Percentiles rank a stretch among this genome's conserved stretches.
Evolutionary conservation across 2,329 filamentous ascomycete species (phyloP).

Genomic region (Neurospora crassa): DNA sequence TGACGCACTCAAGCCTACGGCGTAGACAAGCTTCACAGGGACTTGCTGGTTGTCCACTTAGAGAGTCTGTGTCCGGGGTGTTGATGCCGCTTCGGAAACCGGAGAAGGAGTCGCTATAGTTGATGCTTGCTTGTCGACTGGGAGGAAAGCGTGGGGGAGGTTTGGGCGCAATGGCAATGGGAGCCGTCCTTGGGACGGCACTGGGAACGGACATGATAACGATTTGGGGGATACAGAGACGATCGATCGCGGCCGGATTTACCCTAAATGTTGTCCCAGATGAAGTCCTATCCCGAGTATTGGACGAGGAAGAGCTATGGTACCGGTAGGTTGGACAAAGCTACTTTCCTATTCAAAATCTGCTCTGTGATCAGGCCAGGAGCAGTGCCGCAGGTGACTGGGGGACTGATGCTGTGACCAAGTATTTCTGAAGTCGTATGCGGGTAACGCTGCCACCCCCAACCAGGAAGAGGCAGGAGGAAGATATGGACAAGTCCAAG

Average conservation of each 20-base stretch:
- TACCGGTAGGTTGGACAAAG: not conserved
- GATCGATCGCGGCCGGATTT: slow-evolving; percentile 6
- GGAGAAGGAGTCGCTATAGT: slow-evolving; percentile 39
- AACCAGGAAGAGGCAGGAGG: not conserved
- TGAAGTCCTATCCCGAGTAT: not conserved
- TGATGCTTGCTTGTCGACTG: slow-evolving; percentile 38
- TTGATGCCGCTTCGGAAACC: slow-evolving; percentile 42
- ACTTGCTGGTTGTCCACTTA: slow-evolving; percentile 27
- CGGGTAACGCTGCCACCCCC: not conserved
- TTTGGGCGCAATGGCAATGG: slow-evolving; percentile 57
- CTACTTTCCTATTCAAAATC: not conserved
- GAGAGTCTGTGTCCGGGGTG: slow-evolving; percentile 41
- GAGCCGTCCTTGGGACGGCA: slow-evolving; percentile 49
- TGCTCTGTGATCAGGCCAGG: not conserved
- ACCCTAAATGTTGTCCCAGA: slow-evolving; percentile 5
- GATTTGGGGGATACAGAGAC: slow-evolving; percentile 17
- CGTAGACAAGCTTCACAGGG: slow-evolving; percentile 67
- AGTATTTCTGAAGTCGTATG: not conserved
- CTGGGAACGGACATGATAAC: slow-evolving; percentile 43
- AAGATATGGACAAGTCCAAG: not conserved
- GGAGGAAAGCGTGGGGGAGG: slow-evolving; percentile 34
- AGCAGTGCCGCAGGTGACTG: not conserved
- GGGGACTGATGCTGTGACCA: not conserved
- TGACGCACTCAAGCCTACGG: slow-evolving; percentile 67
- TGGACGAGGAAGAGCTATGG: not conserved